Evolutionary conservation across 2,329 filamentous ascomycete genomes (phyloP).

Genomic region (Botryosphaeria agaves): DNA sequence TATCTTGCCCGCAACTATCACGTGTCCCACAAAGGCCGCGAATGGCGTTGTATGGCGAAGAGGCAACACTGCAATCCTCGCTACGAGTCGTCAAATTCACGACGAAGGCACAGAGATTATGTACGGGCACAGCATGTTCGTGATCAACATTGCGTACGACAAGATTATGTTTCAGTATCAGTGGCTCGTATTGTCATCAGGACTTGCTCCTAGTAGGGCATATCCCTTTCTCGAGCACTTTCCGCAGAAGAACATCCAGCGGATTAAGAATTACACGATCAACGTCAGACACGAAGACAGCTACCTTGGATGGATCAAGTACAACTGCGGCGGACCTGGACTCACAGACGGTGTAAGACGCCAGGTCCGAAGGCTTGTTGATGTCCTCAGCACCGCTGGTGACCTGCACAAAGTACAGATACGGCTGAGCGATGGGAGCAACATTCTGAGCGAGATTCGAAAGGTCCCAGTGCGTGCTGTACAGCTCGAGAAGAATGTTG

Average conservation of each 20-base stretch:
- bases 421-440: constrained; percentile 13
- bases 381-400: constrained; percentile 11
- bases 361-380: constrained; percentile 23
- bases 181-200: constrained; percentile 22
- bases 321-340: constrained; percentile 28
- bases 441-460: constrained; percentile 13
- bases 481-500: constrained; percentile 15
- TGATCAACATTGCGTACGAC: constrained; percentile 25
- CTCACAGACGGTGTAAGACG: constrained; percentile 22
- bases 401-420: constrained; percentile 9
- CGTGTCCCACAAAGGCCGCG: constrained; percentile 6
- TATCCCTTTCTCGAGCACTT: constrained; percentile 25
- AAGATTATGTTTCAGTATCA: constrained; percentile 25
- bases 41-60: constrained; percentile 24
- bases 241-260: constrained; percentile 20
- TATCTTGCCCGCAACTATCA: constrained; percentile 13
- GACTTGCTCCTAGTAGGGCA: constrained; percentile 20
- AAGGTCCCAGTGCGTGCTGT: constrained; percentile 9
- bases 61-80: constrained; percentile 22
- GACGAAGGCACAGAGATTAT: constrained; percentile 26
- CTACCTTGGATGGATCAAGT: constrained; percentile 34
- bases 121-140: constrained; percentile 29
- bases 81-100: constrained; percentile 22
- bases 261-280: constrained; percentile 24
- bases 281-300: constrained; percentile 29